Base-by-base conservation (phyloP, 371 early-diverging fungal species). In the Actinomucor elegans region DNA sequence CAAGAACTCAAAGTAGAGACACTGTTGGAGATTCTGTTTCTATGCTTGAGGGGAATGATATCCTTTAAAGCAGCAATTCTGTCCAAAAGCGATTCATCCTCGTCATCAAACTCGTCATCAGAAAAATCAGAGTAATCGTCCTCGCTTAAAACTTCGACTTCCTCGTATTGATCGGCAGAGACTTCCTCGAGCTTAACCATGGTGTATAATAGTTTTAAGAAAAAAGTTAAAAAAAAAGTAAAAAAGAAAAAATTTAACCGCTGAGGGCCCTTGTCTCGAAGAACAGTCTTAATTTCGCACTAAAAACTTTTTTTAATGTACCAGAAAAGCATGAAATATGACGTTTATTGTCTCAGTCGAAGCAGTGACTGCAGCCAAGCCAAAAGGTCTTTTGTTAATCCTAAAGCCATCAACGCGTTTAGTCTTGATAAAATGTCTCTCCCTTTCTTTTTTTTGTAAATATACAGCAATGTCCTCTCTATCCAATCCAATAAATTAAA, bases 41-140 rank as follows among this genome's bases (percentile, higher is more conserved):
- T 86, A 47, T 85, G 83, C 55, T 81, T 77, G 33, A 77, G 64
- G 12, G 92, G 90, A 46, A 91, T 79, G 48, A 90, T 87, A 51
- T 90, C 92, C 59, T 87, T 82, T 18, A 91, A 70, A 24, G 92
- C 92, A 40, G 70, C 69, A 42, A 91, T 57, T 44, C 92, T 84
- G 52, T 91, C 92, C 55, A 84, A 55, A 27, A 87, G 28, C 20
- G 85, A 79, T 57, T 87, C 87, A 29, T 87, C 85, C 26, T 77
- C 72, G 26, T 69, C 66, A 54, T 75, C 72, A 50, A 71, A 75
- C 46, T 78, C 78, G 49, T 78, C 83, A 59, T 77, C 81, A 47
- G 77, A 77, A 52, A 75, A 80, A 48, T 85, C 83, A 45, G 74
- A 75, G 52, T 72, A 71, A 33, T 84, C 78, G n/a, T 69, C 71